These are phyloP conservation scores for Spathaspora passalidarum DNA, from an alignment of 805 yeast species.

Conservation along the genomic window DNA sequence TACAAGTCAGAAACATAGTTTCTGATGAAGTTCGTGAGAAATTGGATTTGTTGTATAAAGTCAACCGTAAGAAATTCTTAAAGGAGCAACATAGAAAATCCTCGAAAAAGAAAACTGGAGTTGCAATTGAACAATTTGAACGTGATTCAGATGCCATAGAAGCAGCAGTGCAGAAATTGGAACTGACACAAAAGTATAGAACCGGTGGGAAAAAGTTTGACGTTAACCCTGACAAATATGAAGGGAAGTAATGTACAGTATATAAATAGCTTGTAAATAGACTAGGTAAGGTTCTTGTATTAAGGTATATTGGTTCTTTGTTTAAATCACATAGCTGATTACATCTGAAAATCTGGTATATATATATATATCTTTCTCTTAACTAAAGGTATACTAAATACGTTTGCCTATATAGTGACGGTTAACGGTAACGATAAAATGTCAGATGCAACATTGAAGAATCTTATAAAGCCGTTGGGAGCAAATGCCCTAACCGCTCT, in stretches of 20 bases:
- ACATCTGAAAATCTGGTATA: too few relatives aligned
- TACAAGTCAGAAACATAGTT: conserved; percentile 26
- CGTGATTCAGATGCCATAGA: conserved; percentile 26
- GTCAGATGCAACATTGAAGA: neutral
- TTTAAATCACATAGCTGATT: too few relatives aligned
- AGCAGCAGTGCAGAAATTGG: conserved; percentile 28
- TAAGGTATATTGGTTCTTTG: neutral
- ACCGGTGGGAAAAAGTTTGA: conserved; percentile 25
- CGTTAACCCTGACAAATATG: conserved; percentile 15
- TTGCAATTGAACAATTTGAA: conserved; percentile 22
- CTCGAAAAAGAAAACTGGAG: conserved; percentile 28
- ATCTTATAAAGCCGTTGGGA: neutral
- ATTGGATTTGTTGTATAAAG: conserved; percentile 33
- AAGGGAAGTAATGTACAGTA: conserved; percentile 15
- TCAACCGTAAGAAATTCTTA: conserved; percentile 35
- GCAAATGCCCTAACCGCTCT: conserved; percentile 1
- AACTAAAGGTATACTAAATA: neutral
- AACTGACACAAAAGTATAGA: conserved; percentile 29
- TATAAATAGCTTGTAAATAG: conserved; percentile 3
- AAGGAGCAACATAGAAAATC: conserved; percentile 33
- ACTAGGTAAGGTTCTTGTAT: neutral
- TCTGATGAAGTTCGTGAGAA: conserved; percentile 29
- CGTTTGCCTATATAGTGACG: too few relatives aligned
- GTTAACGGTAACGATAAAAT: neutral
- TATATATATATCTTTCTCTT: neutral